Evolutionary conservation across 2,329 filamentous ascomycete species (phyloP), one percentile per base, ranked within the genome.

Genomic region (Fusarium robinianum): DNA sequence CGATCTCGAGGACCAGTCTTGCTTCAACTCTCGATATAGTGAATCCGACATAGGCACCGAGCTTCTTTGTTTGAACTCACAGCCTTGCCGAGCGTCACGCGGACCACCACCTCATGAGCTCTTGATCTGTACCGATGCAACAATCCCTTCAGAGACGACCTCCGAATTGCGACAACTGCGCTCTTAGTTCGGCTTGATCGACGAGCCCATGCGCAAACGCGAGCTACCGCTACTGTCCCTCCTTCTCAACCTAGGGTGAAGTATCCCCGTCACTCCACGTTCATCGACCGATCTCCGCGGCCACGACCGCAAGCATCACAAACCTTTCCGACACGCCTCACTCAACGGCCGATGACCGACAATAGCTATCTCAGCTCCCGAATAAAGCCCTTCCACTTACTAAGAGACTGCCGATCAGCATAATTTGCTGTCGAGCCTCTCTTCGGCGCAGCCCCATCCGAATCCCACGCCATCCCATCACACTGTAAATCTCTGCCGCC

Each of bases 151-250:
- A 44, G 32, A 51, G 40, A 30, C 46, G 43, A 48, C 29, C 36
- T 43, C 41, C 39, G 38, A 41, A 29, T 23, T 29, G 23, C 45
- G 31, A 55, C 52, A 38, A 48, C 39, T 45, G 52, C 43, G 46
- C 44, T 55, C 55, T 51, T 52, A 43, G 38, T 43, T 52, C 46
- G 47, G 53, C 46, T 48, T 49, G 41, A 51, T 48, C 39, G 37
- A 46, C 51, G 61, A 57, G 62, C 64, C 59, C 65, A 71, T 72
- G 69, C 66, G 63, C 64, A 63, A 65, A 69, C 66, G 64, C 66
- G 67, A 67, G 65, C 58, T 61, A 51, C 57, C 49, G 48, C 53
- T 57, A 46, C 55, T 59, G 43, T 63, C 63, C 58, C 54, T 64
- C 60, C 53, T 61, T 57, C 56, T 60, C 54, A 66, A 58, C 54